phyloP scores from a whole-genome alignment of 345 rosid genomes.

The Syzygium aromaticum region DNA sequence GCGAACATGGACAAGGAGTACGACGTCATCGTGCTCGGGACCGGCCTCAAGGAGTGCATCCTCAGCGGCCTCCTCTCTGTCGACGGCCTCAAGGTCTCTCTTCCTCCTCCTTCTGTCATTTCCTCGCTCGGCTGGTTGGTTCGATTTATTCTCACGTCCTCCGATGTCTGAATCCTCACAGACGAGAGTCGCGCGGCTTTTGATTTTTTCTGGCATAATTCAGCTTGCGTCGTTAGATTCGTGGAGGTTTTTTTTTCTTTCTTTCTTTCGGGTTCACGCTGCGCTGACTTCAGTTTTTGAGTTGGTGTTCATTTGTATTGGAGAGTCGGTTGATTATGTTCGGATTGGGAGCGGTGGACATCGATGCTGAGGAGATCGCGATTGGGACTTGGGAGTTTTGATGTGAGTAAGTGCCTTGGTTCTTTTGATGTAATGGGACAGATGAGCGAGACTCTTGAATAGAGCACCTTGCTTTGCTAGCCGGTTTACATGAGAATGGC shows the following conservation, averaged over 20 bases:
- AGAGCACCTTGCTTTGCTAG: neutral
- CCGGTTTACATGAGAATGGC: neutral
- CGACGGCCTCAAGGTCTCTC: conserved; percentile 83
- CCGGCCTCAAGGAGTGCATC: conserved; percentile 99
- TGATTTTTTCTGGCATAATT: neutral
- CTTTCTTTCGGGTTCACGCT: neutral
- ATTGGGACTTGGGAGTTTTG: neutral
- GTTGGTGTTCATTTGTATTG: neutral
- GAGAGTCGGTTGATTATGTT: neutral
- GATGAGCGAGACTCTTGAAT: neutral
- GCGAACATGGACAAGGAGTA: conserved; percentile 77
- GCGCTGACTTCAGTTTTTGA: neutral
- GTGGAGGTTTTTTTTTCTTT: neutral
- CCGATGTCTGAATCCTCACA: neutral
- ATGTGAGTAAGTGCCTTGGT: neutral
- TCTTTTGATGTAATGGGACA: neutral
- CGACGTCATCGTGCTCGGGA: conserved; percentile 86
- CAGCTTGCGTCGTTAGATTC: neutral
- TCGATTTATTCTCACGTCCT: neutral
- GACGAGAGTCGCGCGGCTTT: neutral
- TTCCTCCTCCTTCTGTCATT: neutral
- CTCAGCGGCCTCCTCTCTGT: conserved; percentile 99
- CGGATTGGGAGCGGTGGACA: neutral
- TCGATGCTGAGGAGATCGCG: neutral
- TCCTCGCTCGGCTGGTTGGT: accelerated